These are phyloP conservation scores for Saccharomyces hybrid DNA, from an alignment of 1,139 yeast genomes.

Conservation along the genomic window DNA sequence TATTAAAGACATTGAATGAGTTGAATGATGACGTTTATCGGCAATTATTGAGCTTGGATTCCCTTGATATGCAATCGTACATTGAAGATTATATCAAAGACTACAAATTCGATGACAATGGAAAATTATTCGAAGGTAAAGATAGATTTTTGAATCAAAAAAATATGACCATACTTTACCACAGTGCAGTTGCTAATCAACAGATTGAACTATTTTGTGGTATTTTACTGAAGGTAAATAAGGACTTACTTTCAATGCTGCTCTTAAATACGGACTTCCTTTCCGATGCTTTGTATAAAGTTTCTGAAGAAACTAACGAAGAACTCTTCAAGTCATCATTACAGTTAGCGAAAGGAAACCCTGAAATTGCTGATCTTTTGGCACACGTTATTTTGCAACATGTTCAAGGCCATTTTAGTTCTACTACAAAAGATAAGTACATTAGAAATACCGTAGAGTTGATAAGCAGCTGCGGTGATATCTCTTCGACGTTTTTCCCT, in stretches of 20 bases:
- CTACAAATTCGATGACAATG: slow-evolving; percentile 25
- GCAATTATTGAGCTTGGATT: slow-evolving; percentile 14
- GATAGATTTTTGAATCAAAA: neutral
- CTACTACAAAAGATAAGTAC: neutral
- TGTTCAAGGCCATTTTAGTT: neutral
- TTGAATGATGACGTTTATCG: slow-evolving; percentile 15
- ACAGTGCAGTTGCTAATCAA: neutral
- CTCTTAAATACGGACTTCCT: neutral
- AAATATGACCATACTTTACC: neutral
- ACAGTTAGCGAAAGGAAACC: neutral
- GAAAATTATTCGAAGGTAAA: slow-evolving; percentile 18
- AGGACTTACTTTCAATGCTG: neutral
- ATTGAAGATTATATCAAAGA: slow-evolving; percentile 28
- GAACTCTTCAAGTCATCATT: neutral
- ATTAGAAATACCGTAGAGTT: neutral
- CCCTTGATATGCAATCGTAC: slow-evolving; percentile 28
- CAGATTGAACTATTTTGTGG: neutral
- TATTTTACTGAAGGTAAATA: neutral
- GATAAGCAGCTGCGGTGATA: neutral
- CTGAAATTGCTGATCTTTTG: neutral
- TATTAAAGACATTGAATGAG: slow-evolving; percentile 18
- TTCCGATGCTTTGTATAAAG: neutral
- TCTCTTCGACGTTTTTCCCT: slow-evolving; percentile 5
- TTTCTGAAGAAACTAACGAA: neutral
- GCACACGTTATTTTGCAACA: neutral